A percentile compares a stretch with the other conserved stretches of the same genome.
These are phyloP conservation scores for Thalassiosira profunda DNA, from an alignment of 108 stramenopile species.

Conservation along the genomic window DNA sequence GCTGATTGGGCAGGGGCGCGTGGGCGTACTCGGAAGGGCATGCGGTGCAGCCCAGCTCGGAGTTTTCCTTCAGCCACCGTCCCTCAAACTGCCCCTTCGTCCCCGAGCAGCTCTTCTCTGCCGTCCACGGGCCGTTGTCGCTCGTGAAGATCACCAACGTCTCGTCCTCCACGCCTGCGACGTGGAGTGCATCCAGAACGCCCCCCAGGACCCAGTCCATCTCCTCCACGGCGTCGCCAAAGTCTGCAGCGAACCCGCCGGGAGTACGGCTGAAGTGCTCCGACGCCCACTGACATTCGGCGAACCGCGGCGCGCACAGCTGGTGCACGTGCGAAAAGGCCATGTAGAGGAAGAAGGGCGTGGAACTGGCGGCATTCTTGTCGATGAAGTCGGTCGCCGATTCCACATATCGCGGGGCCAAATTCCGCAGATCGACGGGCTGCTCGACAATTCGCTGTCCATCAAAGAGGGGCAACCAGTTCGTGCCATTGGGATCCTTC, in stretches of 20 bases:
- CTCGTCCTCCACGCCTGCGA: conserved; percentile 42
- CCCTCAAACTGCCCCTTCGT: conserved; percentile 72
- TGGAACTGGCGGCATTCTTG: neutral
- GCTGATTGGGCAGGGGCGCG: conserved; percentile 45
- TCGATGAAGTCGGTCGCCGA: conserved; percentile 42
- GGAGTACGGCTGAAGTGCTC: neutral
- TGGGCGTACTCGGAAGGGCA: conserved; percentile 66
- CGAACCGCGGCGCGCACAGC: conserved; percentile 64
- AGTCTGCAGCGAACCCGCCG: conserved; percentile 17
- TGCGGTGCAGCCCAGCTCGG: conserved; percentile 44
- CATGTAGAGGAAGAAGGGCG: conserved; percentile 72
- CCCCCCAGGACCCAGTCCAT: conserved; percentile 79
- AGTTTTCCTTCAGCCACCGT: conserved; percentile 44
- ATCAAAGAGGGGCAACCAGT: conserved; percentile 73
- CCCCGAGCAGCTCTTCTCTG: conserved; percentile 58
- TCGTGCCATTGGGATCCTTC: conserved; percentile 46
- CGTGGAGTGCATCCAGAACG: too few species aligned
- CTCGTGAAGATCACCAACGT: conserved; percentile 71
- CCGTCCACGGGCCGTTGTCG: conserved; percentile 82
- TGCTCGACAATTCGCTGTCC: conserved; percentile 59
- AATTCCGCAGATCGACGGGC: conserved; percentile 52
- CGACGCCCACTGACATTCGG: conserved; percentile 65
- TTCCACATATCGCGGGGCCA: conserved; percentile 52
- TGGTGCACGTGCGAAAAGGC: conserved; percentile 77
- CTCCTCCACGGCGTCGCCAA: conserved; percentile 69